Conservation (phyloP, 768 basidiomycete species). For the Pisolithus marmoratus region DNA sequence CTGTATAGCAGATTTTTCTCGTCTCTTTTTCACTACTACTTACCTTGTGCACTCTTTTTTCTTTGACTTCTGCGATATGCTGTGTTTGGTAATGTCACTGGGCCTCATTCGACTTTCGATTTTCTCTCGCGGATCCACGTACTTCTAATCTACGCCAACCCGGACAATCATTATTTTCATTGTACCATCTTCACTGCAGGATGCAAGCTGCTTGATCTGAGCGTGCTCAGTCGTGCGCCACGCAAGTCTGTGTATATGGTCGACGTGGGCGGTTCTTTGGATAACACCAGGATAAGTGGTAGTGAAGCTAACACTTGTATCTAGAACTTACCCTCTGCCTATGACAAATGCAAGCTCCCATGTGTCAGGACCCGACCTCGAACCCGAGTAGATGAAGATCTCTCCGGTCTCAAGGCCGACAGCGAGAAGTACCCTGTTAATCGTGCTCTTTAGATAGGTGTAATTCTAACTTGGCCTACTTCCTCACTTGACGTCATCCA, state of each 20-base stretch:
- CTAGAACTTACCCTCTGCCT: conserved; percentile 42
- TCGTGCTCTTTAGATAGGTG: conserved; percentile 1
- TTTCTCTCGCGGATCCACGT: conserved; percentile 21
- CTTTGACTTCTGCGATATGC: conserved; percentile 18
- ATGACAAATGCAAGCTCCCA: conserved; percentile 48
- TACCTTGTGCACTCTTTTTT: conserved; percentile 5
- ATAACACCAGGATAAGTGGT: background rate
- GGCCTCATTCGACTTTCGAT: conserved; percentile 6
- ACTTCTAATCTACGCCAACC: conserved; percentile 41
- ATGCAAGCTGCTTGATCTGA: conserved; percentile 57
- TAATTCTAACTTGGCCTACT: background rate
- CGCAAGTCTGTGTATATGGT: conserved; percentile 73
- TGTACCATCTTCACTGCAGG: conserved; percentile 91
- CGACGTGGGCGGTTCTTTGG: conserved; percentile 65
- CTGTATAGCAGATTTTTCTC: conserved; percentile 59
- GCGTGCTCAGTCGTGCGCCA: conserved; percentile 54
- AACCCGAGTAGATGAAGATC: conserved; percentile 55
- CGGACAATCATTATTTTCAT: conserved; percentile 70
- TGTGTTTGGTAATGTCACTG: conserved; percentile 20
- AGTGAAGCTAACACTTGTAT: conserved; percentile 2
- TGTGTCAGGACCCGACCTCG: conserved; percentile 20
- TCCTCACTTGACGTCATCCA: conserved; percentile 37
- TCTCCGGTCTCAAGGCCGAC: conserved; percentile 82
- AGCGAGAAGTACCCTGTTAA: conserved; percentile 53
- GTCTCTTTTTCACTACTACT: background rate